Conservation (phyloP, 2,329 filamentous ascomycete genomes). For the Sporothrix phasma region DNA sequence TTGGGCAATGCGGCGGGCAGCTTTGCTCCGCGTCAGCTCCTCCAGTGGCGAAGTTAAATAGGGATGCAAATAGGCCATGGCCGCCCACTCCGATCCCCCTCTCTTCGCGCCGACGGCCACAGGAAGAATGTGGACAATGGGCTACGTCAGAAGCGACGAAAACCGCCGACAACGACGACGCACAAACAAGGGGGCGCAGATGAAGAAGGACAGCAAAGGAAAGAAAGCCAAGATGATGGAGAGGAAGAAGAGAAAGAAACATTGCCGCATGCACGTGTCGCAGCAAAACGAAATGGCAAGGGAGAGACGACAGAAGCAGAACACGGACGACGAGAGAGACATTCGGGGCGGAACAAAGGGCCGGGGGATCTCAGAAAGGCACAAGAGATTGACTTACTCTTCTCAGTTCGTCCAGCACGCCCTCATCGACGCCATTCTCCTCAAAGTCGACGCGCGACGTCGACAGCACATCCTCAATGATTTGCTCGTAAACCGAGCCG, state of each 20-base stretch:
- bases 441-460: conserved; percentile 92
- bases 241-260: neutral
- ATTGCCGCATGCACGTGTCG: neutral
- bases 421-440: conserved; percentile 83
- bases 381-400: conserved; percentile 50
- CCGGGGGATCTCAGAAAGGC: conserved; percentile 10
- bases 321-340: neutral
- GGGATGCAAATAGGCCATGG: conserved; percentile 43
- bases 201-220: neutral
- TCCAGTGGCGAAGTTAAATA: conserved; percentile 36
- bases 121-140: neutral
- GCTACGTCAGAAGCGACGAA: neutral
- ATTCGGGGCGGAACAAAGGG: neutral
- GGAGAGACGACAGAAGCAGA: neutral
- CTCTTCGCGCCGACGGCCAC: neutral
- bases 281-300: neutral
- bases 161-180: neutral
- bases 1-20: conserved; percentile 1
- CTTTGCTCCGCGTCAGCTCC: neutral
- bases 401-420: conserved; percentile 76
- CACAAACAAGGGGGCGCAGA: neutral
- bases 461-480: conserved; percentile 80
- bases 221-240: neutral
- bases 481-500: conserved; percentile 70
- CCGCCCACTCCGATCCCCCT: conserved; percentile 35